Evolutionary conservation across 108 stramenopile genomes (phyloP), one percentile per base, ranked within the genome.

Genomic region (Asterionellopsis glacialis): DNA sequence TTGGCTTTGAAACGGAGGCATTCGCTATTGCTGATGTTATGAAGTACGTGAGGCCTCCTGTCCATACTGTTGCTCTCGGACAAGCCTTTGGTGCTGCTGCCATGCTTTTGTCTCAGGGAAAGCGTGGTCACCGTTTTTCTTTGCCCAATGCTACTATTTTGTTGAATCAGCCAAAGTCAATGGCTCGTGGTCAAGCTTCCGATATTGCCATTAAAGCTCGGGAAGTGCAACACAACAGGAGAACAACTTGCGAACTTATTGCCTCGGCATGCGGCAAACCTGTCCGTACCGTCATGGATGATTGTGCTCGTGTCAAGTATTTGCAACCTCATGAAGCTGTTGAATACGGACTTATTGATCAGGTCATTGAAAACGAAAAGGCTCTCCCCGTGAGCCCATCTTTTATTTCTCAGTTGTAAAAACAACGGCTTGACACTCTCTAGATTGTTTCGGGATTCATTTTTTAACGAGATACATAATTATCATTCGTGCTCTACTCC

Each of bases 11-110:
- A 65, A 97, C 97, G 5, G 97, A 98, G 65, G 97, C 96, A 19
- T 97, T 98, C 64, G 97, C 97, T 49, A 98, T 98, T 81, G 95
- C 95, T 43, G 97, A 98, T 80, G 90, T 91, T 28, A 97, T 97
- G 96, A 92, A 93, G 64, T 98, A 97, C 73, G 94, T 98, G 58
- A 82, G 88, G 51, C 95, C 95, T 33, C 95, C 95, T 4, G 94
- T 98, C 16, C 88, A 92, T 66, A 98, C 98, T 7, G 90, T 98
- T 39, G 94, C 93, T 25, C 74, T 98, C n/a, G 98, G 98, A 53
- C 96, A 98, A 69, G 95, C 95, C 27, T 95, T 92, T 67, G 96
- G 96, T 27, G 89, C 96, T 0, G 96, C 95, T 28, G 96, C 98
- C 41, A 96, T 98, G 96, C 82, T 98, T 53, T 64, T 98, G 33